Conservation (phyloP, 2,329 filamentous ascomycete species). For the Chaetomium sp. region DNA sequence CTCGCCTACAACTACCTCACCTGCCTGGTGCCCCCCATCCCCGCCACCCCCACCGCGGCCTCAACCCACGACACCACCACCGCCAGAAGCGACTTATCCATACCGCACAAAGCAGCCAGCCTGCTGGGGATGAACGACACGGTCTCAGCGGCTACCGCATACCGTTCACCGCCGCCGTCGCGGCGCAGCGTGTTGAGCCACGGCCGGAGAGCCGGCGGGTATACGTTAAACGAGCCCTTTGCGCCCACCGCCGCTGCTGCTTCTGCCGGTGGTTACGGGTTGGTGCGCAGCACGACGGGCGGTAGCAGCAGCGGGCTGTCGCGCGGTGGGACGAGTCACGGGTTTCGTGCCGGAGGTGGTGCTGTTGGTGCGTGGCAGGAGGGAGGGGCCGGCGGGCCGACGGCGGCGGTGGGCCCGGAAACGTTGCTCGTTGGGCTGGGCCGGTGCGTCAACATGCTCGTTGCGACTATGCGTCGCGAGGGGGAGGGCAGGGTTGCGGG, state of each 20-base stretch:
- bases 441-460: constrained; percentile 54
- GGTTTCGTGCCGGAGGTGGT: neutral
- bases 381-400: constrained; percentile 29
- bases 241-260: neutral
- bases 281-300: neutral
- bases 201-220: neutral
- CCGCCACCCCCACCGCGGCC: no score
- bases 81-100: constrained; percentile 35
- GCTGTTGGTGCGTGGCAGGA: neutral
- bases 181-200: neutral
- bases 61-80: neutral
- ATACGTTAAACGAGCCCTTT: neutral
- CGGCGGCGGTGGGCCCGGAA: constrained; percentile 39
- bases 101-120: constrained; percentile 56
- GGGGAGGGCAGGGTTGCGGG: neutral
- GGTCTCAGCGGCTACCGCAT: constrained; percentile 18
- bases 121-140: constrained; percentile 49
- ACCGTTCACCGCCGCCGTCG: neutral
- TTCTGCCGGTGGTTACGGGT: neutral
- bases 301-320: neutral
- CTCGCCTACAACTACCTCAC: constrained; percentile 61
- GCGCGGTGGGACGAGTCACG: neutral
- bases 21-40: constrained; percentile 37
- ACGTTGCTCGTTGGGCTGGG: constrained; percentile 54
- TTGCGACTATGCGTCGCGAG: constrained; percentile 48